Percentiles rank a stretch among this genome's conserved stretches.
These are phyloP conservation scores for Collybia nuda DNA, from an alignment of 768 basidiomycete genomes.

Conservation along the genomic window DNA sequence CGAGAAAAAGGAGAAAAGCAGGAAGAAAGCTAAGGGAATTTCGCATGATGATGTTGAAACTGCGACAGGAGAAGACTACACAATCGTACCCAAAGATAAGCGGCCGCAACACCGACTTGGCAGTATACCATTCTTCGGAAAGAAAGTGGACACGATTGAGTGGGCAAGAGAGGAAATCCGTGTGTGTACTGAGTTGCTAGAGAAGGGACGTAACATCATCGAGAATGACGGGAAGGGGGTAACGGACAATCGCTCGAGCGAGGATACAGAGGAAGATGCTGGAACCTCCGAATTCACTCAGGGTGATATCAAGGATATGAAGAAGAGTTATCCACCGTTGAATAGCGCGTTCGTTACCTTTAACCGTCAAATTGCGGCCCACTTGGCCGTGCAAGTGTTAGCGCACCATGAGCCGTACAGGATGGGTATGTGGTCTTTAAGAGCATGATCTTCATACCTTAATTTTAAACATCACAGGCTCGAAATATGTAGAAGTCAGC, in stretches of 20 bases:
- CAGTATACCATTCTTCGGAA: constrained; percentile 61
- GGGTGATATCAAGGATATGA: constrained; percentile 21
- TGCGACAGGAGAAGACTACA: constrained; percentile 17
- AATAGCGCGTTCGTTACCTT: constrained; percentile 88
- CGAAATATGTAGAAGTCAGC: constrained; percentile 76
- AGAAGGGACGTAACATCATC: constrained; percentile 43
- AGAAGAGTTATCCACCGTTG: constrained; percentile 50
- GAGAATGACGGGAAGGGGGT: constrained; percentile 25
- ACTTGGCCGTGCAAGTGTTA: constrained; percentile 76
- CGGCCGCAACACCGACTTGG: constrained; percentile 81
- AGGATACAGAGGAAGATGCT: constrained; percentile 4
- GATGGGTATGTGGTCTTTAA: constrained; percentile 50
- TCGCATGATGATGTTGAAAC: constrained; percentile 18
- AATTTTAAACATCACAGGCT: constrained; percentile 25
- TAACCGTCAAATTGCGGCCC: constrained; percentile 90
- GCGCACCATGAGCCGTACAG: constrained; percentile 80
- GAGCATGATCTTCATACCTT: neutral
- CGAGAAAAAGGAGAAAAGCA: constrained; percentile 43
- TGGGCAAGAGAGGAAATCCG: constrained; percentile 82
- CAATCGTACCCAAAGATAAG: constrained; percentile 60
- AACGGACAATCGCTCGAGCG: constrained; percentile 12
- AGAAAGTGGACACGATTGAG: constrained; percentile 92
- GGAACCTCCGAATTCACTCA: constrained; percentile 8
- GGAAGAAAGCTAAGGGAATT: constrained; percentile 4
- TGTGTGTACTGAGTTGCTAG: constrained; percentile 49